phyloP scores from a whole-genome alignment of 441 rosid species.

The Mallotus japonicus region DNA sequence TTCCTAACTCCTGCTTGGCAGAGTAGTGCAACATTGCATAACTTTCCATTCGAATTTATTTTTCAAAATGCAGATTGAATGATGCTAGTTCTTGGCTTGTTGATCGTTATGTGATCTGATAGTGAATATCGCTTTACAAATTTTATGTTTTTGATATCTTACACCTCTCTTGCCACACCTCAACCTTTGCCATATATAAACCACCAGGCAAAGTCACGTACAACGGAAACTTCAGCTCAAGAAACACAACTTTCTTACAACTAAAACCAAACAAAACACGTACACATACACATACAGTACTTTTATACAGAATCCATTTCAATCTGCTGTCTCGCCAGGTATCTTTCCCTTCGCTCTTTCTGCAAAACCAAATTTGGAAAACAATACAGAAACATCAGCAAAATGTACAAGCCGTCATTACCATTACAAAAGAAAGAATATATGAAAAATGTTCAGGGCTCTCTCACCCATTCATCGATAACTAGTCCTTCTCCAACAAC shows the following conservation, averaged over 20 bases:
- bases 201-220: background rate
- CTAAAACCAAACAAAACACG: background rate
- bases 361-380: constrained; percentile 14
- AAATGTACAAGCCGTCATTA: background rate
- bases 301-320: constrained; percentile 42
- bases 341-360: constrained; percentile 63
- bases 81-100: too few relatives aligned
- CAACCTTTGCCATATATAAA: background rate
- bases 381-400: background rate
- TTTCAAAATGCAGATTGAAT: too few relatives aligned
- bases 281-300: background rate
- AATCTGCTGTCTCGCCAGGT: constrained; percentile 51
- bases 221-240: constrained; percentile 15
- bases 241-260: constrained; percentile 6
- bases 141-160: background rate
- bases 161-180: background rate
- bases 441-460: background rate
- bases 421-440: background rate
- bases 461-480: constrained; percentile 72
- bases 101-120: background rate
- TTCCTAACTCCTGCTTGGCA: too few relatives aligned
- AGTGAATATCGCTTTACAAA: constrained; percentile 14
- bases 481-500: constrained; percentile 64
- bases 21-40: too few relatives aligned
- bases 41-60: too few relatives aligned